Base-by-base conservation (phyloP, 352 stramenopile genomes). In the Aphanomyces cochlioides region DNA sequence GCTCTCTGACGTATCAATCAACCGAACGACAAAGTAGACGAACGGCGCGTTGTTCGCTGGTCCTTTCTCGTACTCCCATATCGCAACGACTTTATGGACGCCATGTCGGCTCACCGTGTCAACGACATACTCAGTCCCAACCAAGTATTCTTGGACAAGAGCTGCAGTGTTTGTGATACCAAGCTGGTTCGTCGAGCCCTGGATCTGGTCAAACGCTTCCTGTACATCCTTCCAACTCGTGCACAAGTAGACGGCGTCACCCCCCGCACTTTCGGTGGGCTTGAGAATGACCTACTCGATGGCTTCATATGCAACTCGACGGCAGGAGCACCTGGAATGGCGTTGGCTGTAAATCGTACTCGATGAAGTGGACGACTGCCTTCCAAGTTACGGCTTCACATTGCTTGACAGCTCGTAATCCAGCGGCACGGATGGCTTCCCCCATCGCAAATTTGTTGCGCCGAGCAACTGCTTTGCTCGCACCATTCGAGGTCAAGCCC, bases 41-140 rank as follows among this genome's bases (percentile, higher is more conserved):
- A 93, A 95, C 17, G 80, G 77, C 15, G 80, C 81, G 64, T 39
- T 50, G 74, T 95, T 92, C 13, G 82, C 77, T 4, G 75, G 67
- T 63, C 89, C 69, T 76, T 96, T 96, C 65, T 96, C 89, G 73
- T 96, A 96, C 69, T 82, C 79, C 90, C 89, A 97, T 12, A 96
- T 73, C 10, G 88, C 89, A 41, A 84, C 80, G 58, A 95, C 77
- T 66, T 96, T 96, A 66, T 90, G 78, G 50, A 87, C 76, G 1
- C 90, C 90, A 76, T 92, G 75, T 36, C 78, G 78, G 57, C 69
- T 83, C 3, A 96, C 88, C 7, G 84, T 82, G 74, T 97, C 90
- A 13, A 97, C 73, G 4, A 90, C 88, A 73, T 90, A 96, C 73
- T 97, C 90, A 54, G 71, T 78, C 15, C 90, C 90, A 39, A 69